phyloP scores from a whole-genome alignment of 331 rosid genomes.

The Telfairia occidentalis region DNA sequence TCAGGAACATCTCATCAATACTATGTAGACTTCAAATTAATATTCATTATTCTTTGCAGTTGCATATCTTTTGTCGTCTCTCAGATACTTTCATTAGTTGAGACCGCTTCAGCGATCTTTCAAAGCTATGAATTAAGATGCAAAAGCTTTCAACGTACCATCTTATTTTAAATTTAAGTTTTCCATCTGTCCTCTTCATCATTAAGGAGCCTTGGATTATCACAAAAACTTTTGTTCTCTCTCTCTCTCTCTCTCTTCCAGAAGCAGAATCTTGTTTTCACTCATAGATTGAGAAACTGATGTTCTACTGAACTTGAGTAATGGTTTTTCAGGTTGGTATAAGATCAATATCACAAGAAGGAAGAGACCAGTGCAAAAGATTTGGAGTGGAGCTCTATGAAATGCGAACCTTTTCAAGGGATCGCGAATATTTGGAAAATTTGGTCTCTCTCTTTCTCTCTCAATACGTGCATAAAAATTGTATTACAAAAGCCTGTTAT shows the following conservation, averaged over 20 bases:
- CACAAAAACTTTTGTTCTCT: too few species aligned
- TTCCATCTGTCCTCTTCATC: too few species aligned
- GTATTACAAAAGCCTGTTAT: neutral
- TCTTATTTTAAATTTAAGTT: too few species aligned
- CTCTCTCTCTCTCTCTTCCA: neutral
- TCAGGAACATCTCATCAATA: too few species aligned
- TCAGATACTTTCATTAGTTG: too few species aligned
- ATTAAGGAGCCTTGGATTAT: too few species aligned
- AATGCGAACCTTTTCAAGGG: slow-evolving; percentile 83
- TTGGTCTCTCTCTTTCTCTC: slow-evolving; percentile 41
- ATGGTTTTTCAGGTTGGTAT: slow-evolving; percentile 63
- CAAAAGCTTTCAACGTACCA: too few species aligned
- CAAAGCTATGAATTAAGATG: too few species aligned
- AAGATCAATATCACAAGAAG: slow-evolving; percentile 77
- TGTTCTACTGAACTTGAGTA: slow-evolving; percentile 5
- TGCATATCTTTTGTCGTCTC: too few species aligned
- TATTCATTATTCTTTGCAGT: too few species aligned
- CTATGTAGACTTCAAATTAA: too few species aligned
- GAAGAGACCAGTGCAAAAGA: slow-evolving; percentile 74
- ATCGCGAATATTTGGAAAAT: slow-evolving; percentile 58
- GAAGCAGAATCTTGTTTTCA: neutral
- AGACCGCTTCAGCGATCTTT: too few species aligned
- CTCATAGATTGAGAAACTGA: neutral
- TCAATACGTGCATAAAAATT: neutral
- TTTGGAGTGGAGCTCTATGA: slow-evolving; percentile 91